Conservation (phyloP, 169 alveolate species). For the Theileria orientalis region DNA sequence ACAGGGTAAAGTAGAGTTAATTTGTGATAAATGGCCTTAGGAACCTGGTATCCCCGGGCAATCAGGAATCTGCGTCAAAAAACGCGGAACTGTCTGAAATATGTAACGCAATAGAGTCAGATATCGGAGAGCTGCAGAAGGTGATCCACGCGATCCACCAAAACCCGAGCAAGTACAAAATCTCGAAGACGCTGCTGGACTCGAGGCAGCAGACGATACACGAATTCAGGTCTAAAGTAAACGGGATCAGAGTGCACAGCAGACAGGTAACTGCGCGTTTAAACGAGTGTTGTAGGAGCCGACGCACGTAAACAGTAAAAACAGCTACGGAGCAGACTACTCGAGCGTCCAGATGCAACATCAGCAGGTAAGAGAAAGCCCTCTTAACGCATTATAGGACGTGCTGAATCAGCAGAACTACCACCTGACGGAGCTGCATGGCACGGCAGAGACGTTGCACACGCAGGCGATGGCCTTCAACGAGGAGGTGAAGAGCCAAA, state of each 20-base stretch:
- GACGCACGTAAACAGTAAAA: neutral
- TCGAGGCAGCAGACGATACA: constrained; percentile 46
- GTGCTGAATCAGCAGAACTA: constrained; percentile 53
- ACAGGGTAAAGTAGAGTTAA: constrained; percentile 13
- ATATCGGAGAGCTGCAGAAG: constrained; percentile 62
- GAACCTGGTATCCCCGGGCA: constrained; percentile 2
- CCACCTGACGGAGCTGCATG: constrained; percentile 27
- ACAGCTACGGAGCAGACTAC: constrained; percentile 18
- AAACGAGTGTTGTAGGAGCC: constrained; percentile 5
- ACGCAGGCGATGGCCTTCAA: constrained; percentile 49
- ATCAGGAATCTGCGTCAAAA: constrained; percentile 10
- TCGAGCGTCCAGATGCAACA: constrained; percentile 37
- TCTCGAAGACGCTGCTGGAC: constrained; percentile 25
- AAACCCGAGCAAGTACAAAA: constrained; percentile 37
- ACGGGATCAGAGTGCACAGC: constrained; percentile 20
- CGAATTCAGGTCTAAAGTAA: constrained; percentile 57
- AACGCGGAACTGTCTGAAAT: constrained; percentile 38
- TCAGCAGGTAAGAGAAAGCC: constrained; percentile 24
- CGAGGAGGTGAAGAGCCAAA: constrained; percentile 41
- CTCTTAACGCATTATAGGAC: constrained; percentile 1
- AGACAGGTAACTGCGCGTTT: no score
- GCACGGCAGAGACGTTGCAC: constrained; percentile 52
- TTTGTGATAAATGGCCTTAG: neutral
- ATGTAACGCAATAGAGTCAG: constrained; percentile 48
- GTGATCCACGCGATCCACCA: constrained; percentile 45